Percentiles rank a stretch among this genome's conserved stretches.
phyloP scores from a whole-genome alignment of 768 basidiomycete species.

The Hygrophoropsis aurantiaca region DNA sequence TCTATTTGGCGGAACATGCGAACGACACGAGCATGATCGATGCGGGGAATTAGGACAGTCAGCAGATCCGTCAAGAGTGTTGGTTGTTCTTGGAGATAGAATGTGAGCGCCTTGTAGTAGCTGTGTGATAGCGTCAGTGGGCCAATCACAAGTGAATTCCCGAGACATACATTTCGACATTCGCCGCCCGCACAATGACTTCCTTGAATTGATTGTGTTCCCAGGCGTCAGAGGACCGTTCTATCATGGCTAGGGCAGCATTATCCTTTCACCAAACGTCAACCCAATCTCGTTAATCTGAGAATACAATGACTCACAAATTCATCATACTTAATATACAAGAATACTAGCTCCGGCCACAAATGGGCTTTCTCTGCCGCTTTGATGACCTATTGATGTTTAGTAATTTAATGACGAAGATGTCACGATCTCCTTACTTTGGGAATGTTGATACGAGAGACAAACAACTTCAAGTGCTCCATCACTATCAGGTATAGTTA shows the following conservation, averaged over 20 bases:
- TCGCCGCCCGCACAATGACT: slow-evolving; percentile 92
- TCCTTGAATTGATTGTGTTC: slow-evolving; percentile 99
- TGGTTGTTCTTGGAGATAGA: slow-evolving; percentile 94
- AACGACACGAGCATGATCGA: slow-evolving; percentile 95
- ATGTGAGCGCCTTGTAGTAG: slow-evolving; percentile 93
- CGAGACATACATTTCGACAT: slow-evolving; percentile 84
- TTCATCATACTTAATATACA: slow-evolving; percentile 99
- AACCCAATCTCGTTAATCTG: not conserved
- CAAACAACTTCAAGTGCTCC: slow-evolving; percentile 98
- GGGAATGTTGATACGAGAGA: slow-evolving; percentile 95
- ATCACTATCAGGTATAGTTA: slow-evolving; percentile 59
- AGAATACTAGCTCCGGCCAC: slow-evolving; percentile 97
- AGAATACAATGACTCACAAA: slow-evolving; percentile 52
- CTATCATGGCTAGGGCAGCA: slow-evolving; percentile 97
- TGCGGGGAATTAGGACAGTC: slow-evolving; percentile 87
- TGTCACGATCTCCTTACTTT: slow-evolving; percentile 60
- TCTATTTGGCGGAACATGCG: slow-evolving; percentile 94
- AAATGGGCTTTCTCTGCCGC: slow-evolving; percentile 95
- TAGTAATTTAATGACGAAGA: not conserved
- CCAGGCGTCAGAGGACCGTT: slow-evolving; percentile 97
- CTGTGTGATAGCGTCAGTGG: slow-evolving; percentile 34
- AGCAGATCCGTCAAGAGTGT: slow-evolving; percentile 91
- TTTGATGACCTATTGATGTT: slow-evolving; percentile 70
- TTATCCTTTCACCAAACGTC: slow-evolving; percentile 64
- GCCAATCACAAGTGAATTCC: not conserved